Conservation (phyloP, 495 filamentous ascomycete genomes). For the Penicillium nucicola region DNA sequence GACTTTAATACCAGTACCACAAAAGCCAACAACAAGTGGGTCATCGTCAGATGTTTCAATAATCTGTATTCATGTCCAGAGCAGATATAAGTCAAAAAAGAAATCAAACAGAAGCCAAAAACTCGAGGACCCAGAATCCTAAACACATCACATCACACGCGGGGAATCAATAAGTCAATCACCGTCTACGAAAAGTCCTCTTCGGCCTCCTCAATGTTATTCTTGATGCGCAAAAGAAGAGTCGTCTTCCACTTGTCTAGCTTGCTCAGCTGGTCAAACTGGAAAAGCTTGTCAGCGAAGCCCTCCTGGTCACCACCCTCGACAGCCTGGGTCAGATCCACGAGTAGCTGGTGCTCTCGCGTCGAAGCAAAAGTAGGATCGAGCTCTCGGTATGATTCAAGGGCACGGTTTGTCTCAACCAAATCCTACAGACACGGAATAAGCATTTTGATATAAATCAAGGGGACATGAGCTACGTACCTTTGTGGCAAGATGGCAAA, state of each 20-base stretch:
- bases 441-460: too few relatives aligned
- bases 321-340: constrained; percentile 68
- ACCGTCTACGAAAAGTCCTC: constrained; percentile 66
- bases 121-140: constrained; percentile 7
- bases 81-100: background rate
- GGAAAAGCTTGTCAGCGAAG: constrained; percentile 82
- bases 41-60: too few relatives aligned
- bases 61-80: constrained; percentile 7
- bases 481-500: constrained; percentile 74
- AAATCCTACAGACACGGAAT: constrained; percentile 48
- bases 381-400: constrained; percentile 78
- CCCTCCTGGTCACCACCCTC: constrained; percentile 71
- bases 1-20: too few relatives aligned
- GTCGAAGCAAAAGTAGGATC: constrained; percentile 72
- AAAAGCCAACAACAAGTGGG: too few relatives aligned
- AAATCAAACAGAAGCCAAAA: constrained; percentile 8
- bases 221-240: constrained; percentile 77
- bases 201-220: constrained; percentile 68
- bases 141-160: constrained; percentile 19
- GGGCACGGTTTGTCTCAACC: constrained; percentile 69
- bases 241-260: constrained; percentile 96
- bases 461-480: constrained; percentile 25
- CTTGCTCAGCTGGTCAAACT: constrained; percentile 85
- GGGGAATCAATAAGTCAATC: constrained; percentile 25
- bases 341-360: constrained; percentile 74